Percentiles rank a stretch among this genome's conserved stretches.
Evolutionary conservation across 257 asterid species (phyloP).

Genomic region (Solanum medicagineum): DNA sequence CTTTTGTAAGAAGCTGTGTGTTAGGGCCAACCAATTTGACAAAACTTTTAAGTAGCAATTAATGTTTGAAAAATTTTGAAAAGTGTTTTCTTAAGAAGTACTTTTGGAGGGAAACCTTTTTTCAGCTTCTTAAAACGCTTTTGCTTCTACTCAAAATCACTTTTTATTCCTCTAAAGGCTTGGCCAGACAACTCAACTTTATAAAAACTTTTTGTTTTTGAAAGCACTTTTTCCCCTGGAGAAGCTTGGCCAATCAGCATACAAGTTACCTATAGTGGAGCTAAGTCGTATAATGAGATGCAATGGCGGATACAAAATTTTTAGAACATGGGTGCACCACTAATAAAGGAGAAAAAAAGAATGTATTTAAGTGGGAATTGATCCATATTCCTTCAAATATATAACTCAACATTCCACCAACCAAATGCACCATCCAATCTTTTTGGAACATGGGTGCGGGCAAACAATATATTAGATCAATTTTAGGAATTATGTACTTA

Average conservation of each 20-base stretch:
- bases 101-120: not conserved
- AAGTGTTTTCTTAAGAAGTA: not conserved
- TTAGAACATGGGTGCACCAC: not conserved
- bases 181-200: not conserved
- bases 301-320: not conserved
- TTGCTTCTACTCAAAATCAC: not conserved
- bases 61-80: not conserved
- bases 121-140: not conserved
- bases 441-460: not conserved
- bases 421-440: not conserved
- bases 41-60: not conserved
- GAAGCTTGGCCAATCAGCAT: not conserved
- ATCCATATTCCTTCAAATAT: not conserved
- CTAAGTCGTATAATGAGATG: not conserved
- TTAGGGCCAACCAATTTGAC: too few relatives aligned
- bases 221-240: not conserved
- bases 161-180: not conserved
- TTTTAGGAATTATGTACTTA: not conserved
- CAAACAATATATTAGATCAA: not conserved
- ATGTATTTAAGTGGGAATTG: not conserved
- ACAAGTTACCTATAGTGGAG: not conserved
- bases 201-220: not conserved
- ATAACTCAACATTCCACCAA: not conserved
- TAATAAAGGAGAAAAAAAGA: not conserved
- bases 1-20: too few relatives aligned